Evolutionary conservation across 2,329 filamentous ascomycete species (phyloP).

Genomic region (Alternaria sp.): DNA sequence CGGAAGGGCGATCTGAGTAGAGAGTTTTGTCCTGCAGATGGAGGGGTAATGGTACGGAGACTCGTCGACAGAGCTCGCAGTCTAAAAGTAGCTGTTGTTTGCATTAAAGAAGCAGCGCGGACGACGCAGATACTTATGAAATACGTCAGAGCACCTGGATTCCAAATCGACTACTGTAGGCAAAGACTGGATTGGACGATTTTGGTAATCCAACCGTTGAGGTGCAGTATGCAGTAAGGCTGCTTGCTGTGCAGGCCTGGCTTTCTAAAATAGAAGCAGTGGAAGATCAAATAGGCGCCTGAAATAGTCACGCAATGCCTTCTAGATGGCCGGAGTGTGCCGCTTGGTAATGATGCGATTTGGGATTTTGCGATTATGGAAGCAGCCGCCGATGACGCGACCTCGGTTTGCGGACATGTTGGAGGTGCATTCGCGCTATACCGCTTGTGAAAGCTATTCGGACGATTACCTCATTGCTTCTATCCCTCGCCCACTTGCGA

Average conservation of each 20-base stretch:
- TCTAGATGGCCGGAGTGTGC: slow-evolving; percentile 7
- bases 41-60: slow-evolving; percentile 38
- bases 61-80: slow-evolving; percentile 44
- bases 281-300: slow-evolving; percentile 1
- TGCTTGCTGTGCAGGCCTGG: slow-evolving; percentile 6
- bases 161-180: slow-evolving; percentile 17
- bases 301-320: slow-evolving; percentile 6
- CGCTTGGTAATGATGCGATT: slow-evolving; percentile 23
- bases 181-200: slow-evolving; percentile 22
- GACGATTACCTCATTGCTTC: slow-evolving; percentile 38
- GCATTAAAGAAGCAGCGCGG: slow-evolving; percentile 45
- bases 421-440: slow-evolving; percentile 26
- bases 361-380: slow-evolving; percentile 33
- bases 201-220: slow-evolving; percentile 45
- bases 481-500: slow-evolving; percentile 20
- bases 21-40: slow-evolving; percentile 28
- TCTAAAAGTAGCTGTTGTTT: slow-evolving; percentile 43
- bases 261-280: slow-evolving; percentile 19
- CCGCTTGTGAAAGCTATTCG: slow-evolving; percentile 24
- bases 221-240: slow-evolving; percentile 13
- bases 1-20: slow-evolving; percentile 46
- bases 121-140: slow-evolving; percentile 38
- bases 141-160: slow-evolving; percentile 40
- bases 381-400: slow-evolving; percentile 22
- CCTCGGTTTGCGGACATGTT: slow-evolving; percentile 19